Evolutionary conservation across 1,284 basidiomycete species (phyloP), one percentile per base, ranked within the genome.

Genomic region (Sporisorium graminicola): DNA sequence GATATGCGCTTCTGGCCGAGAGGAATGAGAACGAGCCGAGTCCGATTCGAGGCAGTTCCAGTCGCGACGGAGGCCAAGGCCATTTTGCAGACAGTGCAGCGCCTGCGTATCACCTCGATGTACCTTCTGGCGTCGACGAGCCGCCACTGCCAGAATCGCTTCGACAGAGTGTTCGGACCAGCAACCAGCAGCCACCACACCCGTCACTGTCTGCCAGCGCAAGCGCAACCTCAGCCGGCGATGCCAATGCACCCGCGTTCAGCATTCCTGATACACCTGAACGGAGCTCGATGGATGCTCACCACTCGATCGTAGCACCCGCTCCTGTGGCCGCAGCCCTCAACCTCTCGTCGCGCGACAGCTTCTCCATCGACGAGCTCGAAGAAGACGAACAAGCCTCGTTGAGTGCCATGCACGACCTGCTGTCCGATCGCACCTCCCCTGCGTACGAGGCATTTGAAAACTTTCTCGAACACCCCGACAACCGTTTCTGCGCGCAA

Each of bases 371-470:
- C 5, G 72, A 74, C 29, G 67, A 62, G 33, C 20, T 26, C 29
- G 31, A 62, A 13, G 54, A 58, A 13, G 63, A 65, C 51, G 46
- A 65, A 37, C 55, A 62, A 18, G 51, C 63, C 0, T 59, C 67
- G 0, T 58, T 54, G 22, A 33, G 47, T 13, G 59, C 73, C 2
- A 66, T 77, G 65, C 61, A 66, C 14, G 26, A 60, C n/a, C 24
- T 77, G 16, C 64, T 77, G 16, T 69, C 75, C 13, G 66, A 69
- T 14, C 71, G 71, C 53, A 57, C 51, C 22, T 55, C 71, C 5
- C 33, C 61, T 9, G 56, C 70, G 13, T 77, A 79, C 52, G 80
- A 82, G 20, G 78, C 79, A 2, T 82, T 82, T 50, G 81, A 82
- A 46, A 57, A 46, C 29, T 82, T 78, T 42, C 68, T 82, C 33